phyloP scores from a whole-genome alignment of 179 eudicot genomes.

The Patellifolia procumbens region DNA sequence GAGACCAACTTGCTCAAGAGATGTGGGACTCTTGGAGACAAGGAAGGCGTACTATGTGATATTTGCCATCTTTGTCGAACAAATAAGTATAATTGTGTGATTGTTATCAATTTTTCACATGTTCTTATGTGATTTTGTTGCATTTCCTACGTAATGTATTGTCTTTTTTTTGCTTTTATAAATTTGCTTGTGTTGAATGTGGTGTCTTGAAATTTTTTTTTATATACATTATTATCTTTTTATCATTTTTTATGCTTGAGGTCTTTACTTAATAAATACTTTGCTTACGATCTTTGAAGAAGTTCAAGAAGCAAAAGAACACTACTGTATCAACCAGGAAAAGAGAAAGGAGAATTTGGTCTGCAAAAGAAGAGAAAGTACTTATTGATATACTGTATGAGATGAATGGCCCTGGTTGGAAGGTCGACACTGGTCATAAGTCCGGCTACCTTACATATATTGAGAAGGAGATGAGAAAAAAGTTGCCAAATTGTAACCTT shows the following conservation, averaged over 20 bases:
- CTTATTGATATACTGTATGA: constrained; percentile 6
- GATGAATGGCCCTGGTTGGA: constrained; percentile 10
- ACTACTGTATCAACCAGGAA: no score
- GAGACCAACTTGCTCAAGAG: constrained; percentile 7
- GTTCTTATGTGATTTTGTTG: no score
- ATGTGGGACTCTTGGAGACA: no score
- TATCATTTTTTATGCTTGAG: background rate
- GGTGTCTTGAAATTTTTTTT: no score
- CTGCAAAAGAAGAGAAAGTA: background rate
- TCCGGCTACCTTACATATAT: background rate
- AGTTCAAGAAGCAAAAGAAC: background rate
- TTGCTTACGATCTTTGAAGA: background rate
- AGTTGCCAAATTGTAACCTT: background rate
- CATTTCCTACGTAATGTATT: no score
- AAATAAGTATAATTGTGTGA: background rate
- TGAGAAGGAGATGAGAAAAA: background rate
- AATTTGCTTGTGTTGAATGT: no score
- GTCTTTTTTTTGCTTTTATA: no score
- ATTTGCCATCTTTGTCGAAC: no score
- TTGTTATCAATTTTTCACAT: background rate
- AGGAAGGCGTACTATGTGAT: background rate
- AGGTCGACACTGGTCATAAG: no score
- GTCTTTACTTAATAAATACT: background rate
- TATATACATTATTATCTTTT: background rate
- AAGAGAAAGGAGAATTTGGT: constrained; percentile 2